Evolutionary conservation across 2,329 filamentous ascomycete species (phyloP), one percentile per base, ranked within the genome.

Genomic region (Aspergillus unguis): DNA sequence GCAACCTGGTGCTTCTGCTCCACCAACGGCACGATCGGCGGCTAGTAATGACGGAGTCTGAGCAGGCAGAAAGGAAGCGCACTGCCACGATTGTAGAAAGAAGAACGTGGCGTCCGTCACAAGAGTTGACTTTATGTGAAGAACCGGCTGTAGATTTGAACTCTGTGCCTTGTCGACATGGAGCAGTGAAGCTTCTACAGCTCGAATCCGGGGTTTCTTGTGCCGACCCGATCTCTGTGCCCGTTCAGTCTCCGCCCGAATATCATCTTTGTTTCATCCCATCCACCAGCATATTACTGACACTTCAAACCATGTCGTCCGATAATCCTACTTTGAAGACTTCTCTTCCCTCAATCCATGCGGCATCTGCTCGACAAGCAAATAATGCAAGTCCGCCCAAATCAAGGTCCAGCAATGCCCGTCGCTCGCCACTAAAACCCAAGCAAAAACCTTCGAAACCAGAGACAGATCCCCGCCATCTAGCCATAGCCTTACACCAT

Each of bases 401-500:
- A 48, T 70, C 76, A 44, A 70, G 76, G 33, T 75, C 74, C 50
- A 74, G 72, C 37, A 77, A 76, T 40, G 57, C 48, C 40, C 44
- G 48, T 44, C 54, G 50, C 53, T 53, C 57, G 54, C 51, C 64
- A 50, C 57, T 50, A 28, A 54, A 54, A 46, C 57, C 28, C 55
- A 59, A 42, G 44, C 52, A 28, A 55, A 62, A 43, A 56, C 56
- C 32, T 56, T 63, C 75, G 33, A 67, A 54, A 57, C 64, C 77
- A 42, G 58, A 58, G n/a, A 59, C 75, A 75, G 63, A 79, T 75
- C 51, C 72, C 9, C 73, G 71, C 32, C 71, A 77, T 51, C 61
- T 76, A 10, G 81, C 86, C 54, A 80, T 90, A 51, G 92, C 91
- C 45, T 75, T 94, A 54, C 83, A 90, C 64, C 91, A 96, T 76